Evolutionary conservation across 352 stramenopile genomes (phyloP), one percentile per base, ranked within the genome.

Genomic region (Pythium biforme): DNA sequence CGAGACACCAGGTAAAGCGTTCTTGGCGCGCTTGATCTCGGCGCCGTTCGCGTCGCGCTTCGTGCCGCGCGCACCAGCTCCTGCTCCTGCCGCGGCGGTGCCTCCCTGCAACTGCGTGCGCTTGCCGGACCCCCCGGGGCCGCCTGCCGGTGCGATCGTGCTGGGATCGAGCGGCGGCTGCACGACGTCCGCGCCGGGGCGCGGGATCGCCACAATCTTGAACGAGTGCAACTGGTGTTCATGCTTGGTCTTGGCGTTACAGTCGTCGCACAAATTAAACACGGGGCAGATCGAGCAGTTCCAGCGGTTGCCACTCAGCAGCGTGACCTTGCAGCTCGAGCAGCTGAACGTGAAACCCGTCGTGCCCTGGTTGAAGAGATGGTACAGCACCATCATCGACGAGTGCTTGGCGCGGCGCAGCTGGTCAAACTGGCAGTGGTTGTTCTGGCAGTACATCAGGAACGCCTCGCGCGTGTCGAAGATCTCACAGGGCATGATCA

Each of bases 341-440:
- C 97, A 99, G 59, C 97, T 96, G 61, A 98, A 97, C 40, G 97
- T 95, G 79, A 99, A 99, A 40, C 98, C 98, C 12, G 96, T 98
- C 34, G 94, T 98, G 54, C 74, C 73, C 59, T 92, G 75, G 63
- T 94, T 92, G 55, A 93, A 89, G 69, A 92, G 90, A 54, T 96
- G 88, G 64, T 94, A 84, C 50, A 96, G 62, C 48, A 96, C 81
- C 86, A 96, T 95, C 83, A 95, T 92, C 5, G 86, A 94, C 55
- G 88, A 94, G 74, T 96, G 88, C 65, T 96, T 96, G 53, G 88
- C 88, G 27, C 88, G 88, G 27, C 88, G 86, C 27, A 96, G 66
- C 65, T 86, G 88, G 66, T 96, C 88, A 62, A 95, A 96, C 68
- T 96, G 88, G 65, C 92, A 94, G 66, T 94, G 81, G 52, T 94